Evolutionary conservation across 2,329 filamentous ascomycete species (phyloP), one percentile per base, ranked within the genome.

Genomic region (Fusarium hainanense): DNA sequence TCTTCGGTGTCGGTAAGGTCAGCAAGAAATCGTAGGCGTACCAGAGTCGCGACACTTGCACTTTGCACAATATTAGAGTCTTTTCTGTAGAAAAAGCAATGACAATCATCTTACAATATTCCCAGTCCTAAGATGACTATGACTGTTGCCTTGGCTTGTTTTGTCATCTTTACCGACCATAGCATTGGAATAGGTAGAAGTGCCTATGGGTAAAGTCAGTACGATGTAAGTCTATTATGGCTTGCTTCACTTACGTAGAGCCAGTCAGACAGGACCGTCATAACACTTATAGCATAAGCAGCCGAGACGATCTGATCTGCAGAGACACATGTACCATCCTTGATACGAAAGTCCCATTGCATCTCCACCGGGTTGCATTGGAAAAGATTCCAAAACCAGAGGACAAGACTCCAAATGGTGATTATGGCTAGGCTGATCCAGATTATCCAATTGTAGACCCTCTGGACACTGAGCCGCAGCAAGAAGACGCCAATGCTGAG

Each of bases 251-350:
- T 74, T 68, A 83, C 82, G 54, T 85, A 87, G 42, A 87, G 76
- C 83, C 83, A 87, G 72, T 87, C 85, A n/a, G 83, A 85, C 18
- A 85, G 54, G 37, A 87, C 82, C 14, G 79, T 85, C 82, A 87
- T 82, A 58, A 82, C 82, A 66, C 83, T 86, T 51, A 87, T 79
- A 28, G 85, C 80, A 69, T 86, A 87, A 6, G 84, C 85, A 4
- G 83, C 85, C 27, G 78, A 78, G 41, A 87, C 80, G 41, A 87
- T 77, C 55, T 82, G 78, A 23, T 81, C 74, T 9, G 79, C 75
- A 11, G 77, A 77, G n/a, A 84, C 84, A 63, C 85, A 87, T 23
- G 74, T 75, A 4, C 81, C 78, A 10, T 71, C 68, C 0, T 78
- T 73, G 16, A 88, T 82, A 20, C 82, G 82, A 66, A 83, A 85